Conservation (phyloP, 257 asterid genomes). For the Fraxinus excelsior region DNA sequence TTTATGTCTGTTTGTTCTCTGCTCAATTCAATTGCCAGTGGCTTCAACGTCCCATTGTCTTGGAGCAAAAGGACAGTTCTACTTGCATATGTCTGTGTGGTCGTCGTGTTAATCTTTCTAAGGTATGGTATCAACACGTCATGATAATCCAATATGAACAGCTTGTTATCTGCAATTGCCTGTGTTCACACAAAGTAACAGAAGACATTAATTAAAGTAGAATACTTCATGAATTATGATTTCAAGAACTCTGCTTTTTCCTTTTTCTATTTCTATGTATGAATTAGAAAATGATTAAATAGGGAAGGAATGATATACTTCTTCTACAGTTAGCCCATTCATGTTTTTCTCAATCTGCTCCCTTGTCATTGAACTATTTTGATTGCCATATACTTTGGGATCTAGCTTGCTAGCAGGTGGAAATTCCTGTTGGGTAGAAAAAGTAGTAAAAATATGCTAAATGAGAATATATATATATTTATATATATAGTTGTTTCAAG, state of each 20-base stretch:
- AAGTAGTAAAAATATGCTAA: background rate
- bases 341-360: conserved; percentile 41
- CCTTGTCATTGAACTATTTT: conserved; percentile 38
- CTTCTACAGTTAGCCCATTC: conserved; percentile 45
- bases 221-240: no score
- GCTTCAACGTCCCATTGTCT: conserved; percentile 46
- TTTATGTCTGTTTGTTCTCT: conserved; percentile 52
- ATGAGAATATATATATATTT: no score
- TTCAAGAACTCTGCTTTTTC: background rate
- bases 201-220: background rate
- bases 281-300: conserved; percentile 1
- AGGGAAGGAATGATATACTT: conserved; percentile 30
- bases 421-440: conserved; percentile 43
- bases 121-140: conserved; percentile 58
- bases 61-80: conserved; percentile 55
- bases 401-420: conserved; percentile 59
- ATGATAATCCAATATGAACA: conserved; percentile 58
- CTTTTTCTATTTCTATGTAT: background rate
- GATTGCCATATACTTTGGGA: conserved; percentile 45
- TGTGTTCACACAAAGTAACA: conserved; percentile 12
- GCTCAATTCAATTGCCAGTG: conserved; percentile 57
- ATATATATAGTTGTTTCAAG: background rate
- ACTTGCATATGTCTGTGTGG: conserved; percentile 51
- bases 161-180: conserved; percentile 40
- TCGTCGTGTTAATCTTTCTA: conserved; percentile 54